Evolutionary conservation across 345 rosid species (phyloP).

Genomic region (Zanthoxylum bungeanum): DNA sequence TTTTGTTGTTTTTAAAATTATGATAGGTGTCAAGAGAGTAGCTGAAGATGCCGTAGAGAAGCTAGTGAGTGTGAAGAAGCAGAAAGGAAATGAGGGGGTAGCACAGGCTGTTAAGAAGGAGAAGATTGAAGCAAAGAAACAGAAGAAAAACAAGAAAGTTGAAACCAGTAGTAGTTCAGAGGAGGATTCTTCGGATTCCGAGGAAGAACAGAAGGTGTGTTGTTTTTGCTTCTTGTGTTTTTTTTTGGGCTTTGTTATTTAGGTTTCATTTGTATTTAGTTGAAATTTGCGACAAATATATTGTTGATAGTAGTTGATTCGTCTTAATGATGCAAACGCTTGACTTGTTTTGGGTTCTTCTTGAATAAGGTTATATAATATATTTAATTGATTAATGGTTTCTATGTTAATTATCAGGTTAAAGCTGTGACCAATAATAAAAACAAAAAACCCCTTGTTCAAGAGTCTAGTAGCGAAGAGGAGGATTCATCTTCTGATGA

Average conservation of each 20-base stretch:
- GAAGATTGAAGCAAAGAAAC: conserved; percentile 46
- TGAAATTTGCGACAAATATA: too few relatives aligned
- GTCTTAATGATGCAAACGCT: not conserved
- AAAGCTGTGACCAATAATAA: conserved; percentile 18
- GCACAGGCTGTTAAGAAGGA: conserved; percentile 46
- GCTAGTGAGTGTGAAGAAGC: conserved; percentile 58
- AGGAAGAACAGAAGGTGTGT: conserved; percentile 67
- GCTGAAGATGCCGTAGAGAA: conserved; percentile 54
- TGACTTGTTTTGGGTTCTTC: not conserved
- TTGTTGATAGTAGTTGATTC: not conserved
- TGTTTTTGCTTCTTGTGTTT: too few relatives aligned
- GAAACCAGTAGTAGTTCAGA: conserved; percentile 55
- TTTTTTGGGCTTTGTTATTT: too few relatives aligned
- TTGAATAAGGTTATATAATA: not conserved
- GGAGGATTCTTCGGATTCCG: conserved; percentile 50
- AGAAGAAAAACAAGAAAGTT: conserved; percentile 39
- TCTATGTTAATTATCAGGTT: conserved; percentile 15
- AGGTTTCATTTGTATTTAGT: too few relatives aligned
- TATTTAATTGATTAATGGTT: not conserved
- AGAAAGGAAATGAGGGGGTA: conserved; percentile 45
- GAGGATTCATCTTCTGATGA: conserved; percentile 34
- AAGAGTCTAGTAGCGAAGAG: conserved; percentile 36
- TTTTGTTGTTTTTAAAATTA: not conserved
- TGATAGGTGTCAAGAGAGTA: conserved; percentile 59
- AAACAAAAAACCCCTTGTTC: conserved; percentile 29